phyloP scores from a whole-genome alignment of 192 early-diverging fungal species.

The Thamnidium elegans region DNA sequence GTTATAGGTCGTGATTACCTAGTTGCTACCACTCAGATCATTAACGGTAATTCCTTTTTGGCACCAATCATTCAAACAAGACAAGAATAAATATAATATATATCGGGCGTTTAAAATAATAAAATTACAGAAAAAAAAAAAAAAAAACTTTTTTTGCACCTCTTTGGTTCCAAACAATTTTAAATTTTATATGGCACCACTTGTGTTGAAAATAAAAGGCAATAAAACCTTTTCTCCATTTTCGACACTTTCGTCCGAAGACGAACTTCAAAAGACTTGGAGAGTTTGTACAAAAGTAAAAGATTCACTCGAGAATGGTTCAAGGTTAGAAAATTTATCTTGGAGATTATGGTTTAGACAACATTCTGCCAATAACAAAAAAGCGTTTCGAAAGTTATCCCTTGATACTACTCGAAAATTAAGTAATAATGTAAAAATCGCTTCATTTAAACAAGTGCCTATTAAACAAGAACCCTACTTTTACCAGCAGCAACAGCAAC shows the following conservation, averaged over 20 bases:
- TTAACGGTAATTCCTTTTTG: slow-evolving; percentile 81
- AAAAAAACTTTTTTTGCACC: not conserved
- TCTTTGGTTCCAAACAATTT: not conserved
- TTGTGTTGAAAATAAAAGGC: slow-evolving; percentile 70
- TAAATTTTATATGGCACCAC: slow-evolving; percentile 54
- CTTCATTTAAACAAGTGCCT: not conserved
- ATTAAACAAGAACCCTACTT: not conserved
- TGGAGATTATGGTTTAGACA: slow-evolving; percentile 77
- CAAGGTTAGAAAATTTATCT: slow-evolving; percentile 78
- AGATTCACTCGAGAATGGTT: slow-evolving; percentile 78
- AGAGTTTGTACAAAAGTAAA: slow-evolving; percentile 84
- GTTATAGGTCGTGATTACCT: slow-evolving; percentile 67
- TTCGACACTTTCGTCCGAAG: slow-evolving; percentile 66
- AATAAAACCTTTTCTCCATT: slow-evolving; percentile 73
- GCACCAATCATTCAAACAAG: slow-evolving; percentile 39
- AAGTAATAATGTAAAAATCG: not conserved
- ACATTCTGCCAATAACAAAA: not conserved
- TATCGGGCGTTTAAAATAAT: not conserved
- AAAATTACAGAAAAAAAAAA: slow-evolving; percentile 5
- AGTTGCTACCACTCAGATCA: slow-evolving; percentile 84
- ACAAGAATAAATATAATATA: not conserved
- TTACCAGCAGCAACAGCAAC: slow-evolving; percentile 1
- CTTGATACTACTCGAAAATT: not conserved
- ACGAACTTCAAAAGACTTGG: slow-evolving; percentile 77
- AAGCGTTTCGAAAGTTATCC: slow-evolving; percentile 3